Percentiles rank a stretch among this genome's conserved stretches.
Conservation (phyloP, 345 rosid genomes). For the Eucalyptus erythrocorys region DNA sequence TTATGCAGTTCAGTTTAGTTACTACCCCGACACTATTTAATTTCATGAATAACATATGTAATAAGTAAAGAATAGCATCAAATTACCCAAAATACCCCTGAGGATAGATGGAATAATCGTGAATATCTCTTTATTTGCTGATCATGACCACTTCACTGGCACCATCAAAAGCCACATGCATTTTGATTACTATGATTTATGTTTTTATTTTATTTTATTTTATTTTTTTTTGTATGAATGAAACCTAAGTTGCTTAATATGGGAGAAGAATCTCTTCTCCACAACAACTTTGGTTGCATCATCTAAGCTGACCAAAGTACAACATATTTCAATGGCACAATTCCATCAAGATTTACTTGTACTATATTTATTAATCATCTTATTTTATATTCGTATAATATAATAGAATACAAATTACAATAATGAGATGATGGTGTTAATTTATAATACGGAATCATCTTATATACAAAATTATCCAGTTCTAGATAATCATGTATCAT, state of each 20-base stretch:
- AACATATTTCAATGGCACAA: neutral
- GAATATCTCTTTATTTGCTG: neutral
- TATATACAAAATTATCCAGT: neutral
- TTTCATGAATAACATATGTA: neutral
- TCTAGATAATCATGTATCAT: neutral
- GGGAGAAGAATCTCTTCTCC: neutral
- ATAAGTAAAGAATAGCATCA: neutral
- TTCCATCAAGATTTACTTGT: neutral
- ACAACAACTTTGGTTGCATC: neutral
- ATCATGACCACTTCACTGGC: neutral
- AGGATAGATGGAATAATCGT: neutral
- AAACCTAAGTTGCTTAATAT: neutral
- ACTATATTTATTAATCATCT: neutral
- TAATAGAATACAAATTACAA: neutral
- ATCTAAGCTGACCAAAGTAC: neutral
- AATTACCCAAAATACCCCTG: neutral
- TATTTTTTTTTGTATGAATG: neutral
- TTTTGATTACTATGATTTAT: neutral
- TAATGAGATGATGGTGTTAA: neutral
- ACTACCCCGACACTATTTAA: neutral
- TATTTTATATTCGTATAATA: neutral
- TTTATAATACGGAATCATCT: neutral
- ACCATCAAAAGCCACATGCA: neutral
- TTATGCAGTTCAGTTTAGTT: neutral
- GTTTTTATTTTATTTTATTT: no score